A percentile compares a stretch with the other conserved stretches of the same genome.
These are phyloP conservation scores for Gastrolobium bilobum DNA, from an alignment of 306 rosid genomes.

Conservation along the genomic window DNA sequence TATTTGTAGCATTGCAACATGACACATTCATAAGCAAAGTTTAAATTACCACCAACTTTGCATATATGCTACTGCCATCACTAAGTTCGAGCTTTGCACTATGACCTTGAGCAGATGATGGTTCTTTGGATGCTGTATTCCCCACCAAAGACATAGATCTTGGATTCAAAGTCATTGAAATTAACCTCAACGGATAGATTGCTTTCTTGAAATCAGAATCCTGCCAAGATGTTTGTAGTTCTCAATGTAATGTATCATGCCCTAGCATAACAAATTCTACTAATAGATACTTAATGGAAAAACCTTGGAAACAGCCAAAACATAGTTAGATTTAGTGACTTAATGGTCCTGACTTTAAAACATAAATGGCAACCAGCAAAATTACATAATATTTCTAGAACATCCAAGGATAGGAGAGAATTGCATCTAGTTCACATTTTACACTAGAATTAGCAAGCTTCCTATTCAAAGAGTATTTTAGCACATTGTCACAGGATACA, in stretches of 20 bases:
- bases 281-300: conserved; percentile 19
- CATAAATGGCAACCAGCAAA: conserved; percentile 26
- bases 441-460: conserved; percentile 36
- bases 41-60: conserved; percentile 90
- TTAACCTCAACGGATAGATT: conserved; percentile 70
- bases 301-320: conserved; percentile 21
- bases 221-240: conserved; percentile 60
- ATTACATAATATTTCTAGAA: conserved; percentile 8
- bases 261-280: conserved; percentile 23
- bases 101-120: conserved; percentile 57
- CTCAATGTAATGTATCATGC: conserved; percentile 45
- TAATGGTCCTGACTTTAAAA: conserved; percentile 30
- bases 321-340: conserved; percentile 23
- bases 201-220: conserved; percentile 74
- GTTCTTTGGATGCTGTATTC: conserved; percentile 48
- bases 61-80: conserved; percentile 80
- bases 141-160: conserved; percentile 55
- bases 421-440: conserved; percentile 33
- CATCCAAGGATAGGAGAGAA: conserved; percentile 15
- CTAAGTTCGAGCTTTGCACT: conserved; percentile 78
- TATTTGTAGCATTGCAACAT: conserved; percentile 20
- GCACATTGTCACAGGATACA: background rate
- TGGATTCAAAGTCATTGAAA: conserved; percentile 66
- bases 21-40: conserved; percentile 33
- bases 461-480: conserved; percentile 2